Evolutionary conservation across 495 filamentous ascomycete genomes (phyloP), one percentile per base, ranked within the genome.

Genomic region (Xylaria sp.): DNA sequence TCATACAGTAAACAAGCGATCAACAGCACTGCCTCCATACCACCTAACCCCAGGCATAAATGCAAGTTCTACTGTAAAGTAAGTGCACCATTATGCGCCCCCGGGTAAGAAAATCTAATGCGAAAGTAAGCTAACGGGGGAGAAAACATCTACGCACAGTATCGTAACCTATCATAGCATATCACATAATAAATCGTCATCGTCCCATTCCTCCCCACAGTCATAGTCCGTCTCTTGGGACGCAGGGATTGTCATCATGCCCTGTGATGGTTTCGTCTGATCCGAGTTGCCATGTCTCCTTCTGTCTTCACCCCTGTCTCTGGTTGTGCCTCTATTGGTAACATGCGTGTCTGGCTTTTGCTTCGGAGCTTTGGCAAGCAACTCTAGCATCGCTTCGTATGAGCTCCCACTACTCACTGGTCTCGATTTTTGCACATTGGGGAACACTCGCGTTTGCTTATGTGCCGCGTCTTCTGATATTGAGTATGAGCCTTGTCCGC

Each of bases 181-280:
- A 44, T 59, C 62, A n/a, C 43, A 31, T n/a, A 72, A 68, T 41
- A 67, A 50, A 73, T 72, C 41, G 70, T 70, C 68, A 44, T 74
- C 77, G 41, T 82, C 80, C 41, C 82, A 67, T n/a, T 79, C 79
- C 6, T 71, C 67, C 19, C 67, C 67, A 24, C 57, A n/a, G 8
- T 82, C 82, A 15, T 84, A 84, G 41, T 84, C 81, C 2, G 82
- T 82, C 50, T 82, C 81, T 57, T 84, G 82, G 1, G 82, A 83
- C 3, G 77, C 67, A 15, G 72, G 40, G 53, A 72, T 41, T 52
- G 29, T 58, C 14, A 37, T 69, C 26, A 19, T 68, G 15, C 15
- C 8, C 57, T 31, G 5, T 52, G 35, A 44, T 29, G 53, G 52
- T 4, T 37, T 21, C 8, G 40, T n/a, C 37, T 46, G 50, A 5